Evolutionary conservation across 2,329 filamentous ascomycete genomes (phyloP).

Genomic region (Trichoderma sp.): DNA sequence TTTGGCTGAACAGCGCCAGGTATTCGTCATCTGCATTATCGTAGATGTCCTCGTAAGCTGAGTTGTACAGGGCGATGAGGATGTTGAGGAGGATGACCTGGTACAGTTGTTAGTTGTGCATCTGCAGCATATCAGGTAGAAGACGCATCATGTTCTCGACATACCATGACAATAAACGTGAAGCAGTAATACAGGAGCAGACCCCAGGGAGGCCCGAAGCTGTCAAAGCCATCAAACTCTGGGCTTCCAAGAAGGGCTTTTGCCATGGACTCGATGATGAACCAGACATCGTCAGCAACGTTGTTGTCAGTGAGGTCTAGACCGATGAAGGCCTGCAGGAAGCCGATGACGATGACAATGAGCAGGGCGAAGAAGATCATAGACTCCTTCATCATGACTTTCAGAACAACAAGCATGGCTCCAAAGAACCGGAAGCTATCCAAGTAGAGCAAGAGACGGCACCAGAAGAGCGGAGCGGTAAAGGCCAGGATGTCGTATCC

Average conservation of each 20-base stretch:
- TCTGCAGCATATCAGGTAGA: not conserved
- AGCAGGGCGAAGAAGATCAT: constrained; percentile 95
- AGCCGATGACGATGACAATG: constrained; percentile 78
- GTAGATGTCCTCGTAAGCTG: constrained; percentile 92
- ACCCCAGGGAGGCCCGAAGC: constrained; percentile 90
- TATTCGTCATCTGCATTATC: constrained; percentile 94
- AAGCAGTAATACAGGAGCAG: constrained; percentile 97
- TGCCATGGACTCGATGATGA: constrained; percentile 79
- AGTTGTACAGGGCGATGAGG: constrained; percentile 95
- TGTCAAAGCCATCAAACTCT: constrained; percentile 85
- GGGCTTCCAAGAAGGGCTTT: constrained; percentile 91
- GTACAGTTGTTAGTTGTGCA: not conserved
- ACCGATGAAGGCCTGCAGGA: constrained; percentile 92
- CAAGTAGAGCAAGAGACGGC: constrained; percentile 85
- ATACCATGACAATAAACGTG: constrained; percentile 93
- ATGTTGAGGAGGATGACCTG: constrained; percentile 83
- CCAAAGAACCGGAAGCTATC: constrained; percentile 96
- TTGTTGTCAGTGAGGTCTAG: constrained; percentile 81
- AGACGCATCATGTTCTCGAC: constrained; percentile 30
- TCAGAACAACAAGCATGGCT: constrained; percentile 95
- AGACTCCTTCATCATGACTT: constrained; percentile 92
- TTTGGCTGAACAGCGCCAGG: constrained; percentile 87
- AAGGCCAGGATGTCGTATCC: constrained; percentile 96
- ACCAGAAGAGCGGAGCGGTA: constrained; percentile 95
- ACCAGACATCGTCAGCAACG: constrained; percentile 66